phyloP scores from a whole-genome alignment of 1,284 basidiomycete species.

The Tetrapyrgos nigripes region DNA sequence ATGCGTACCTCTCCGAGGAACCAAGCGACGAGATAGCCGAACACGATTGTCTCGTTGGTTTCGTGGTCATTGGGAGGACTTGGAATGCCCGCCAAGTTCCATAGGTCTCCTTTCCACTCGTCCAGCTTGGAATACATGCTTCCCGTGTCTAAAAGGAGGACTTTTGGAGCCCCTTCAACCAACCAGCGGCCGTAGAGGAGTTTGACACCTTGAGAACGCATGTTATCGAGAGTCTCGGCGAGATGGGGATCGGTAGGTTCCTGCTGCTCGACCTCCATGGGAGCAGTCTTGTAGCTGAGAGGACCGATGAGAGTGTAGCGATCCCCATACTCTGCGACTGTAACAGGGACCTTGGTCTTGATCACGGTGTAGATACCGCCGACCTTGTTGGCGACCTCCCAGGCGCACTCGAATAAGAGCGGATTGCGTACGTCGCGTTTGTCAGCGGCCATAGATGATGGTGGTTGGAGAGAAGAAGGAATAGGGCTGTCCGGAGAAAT shows the following conservation, averaged over 20 bases:
- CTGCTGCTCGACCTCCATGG: constrained; percentile 96
- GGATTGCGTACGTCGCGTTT: constrained; percentile 80
- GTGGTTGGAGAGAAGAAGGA: constrained; percentile 7
- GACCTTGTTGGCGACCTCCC: constrained; percentile 98
- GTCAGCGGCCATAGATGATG: constrained; percentile 30
- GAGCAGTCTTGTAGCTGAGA: constrained; percentile 96
- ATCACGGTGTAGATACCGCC: constrained; percentile 99
- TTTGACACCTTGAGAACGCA: constrained; percentile 92
- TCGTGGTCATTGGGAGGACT: constrained; percentile 96
- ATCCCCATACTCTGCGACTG: constrained; percentile 91
- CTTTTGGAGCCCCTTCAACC: constrained; percentile 94
- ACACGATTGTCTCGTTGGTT: constrained; percentile 98
- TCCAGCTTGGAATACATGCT: constrained; percentile 89
- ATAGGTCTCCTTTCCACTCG: constrained; percentile 98
- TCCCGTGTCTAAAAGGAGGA: constrained; percentile 95
- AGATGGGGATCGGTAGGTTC: constrained; percentile 83
- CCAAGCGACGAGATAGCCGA: constrained; percentile 99
- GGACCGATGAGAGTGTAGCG: constrained; percentile 95
- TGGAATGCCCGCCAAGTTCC: constrained; percentile 98
- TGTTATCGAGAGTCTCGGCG: constrained; percentile 71
- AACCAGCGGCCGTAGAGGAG: constrained; percentile 97
- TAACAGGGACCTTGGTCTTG: constrained; percentile 98
- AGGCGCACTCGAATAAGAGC: constrained; percentile 88
- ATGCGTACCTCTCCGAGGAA: constrained; percentile 91
- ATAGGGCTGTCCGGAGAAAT: too few relatives aligned